A percentile compares a stretch with the other conserved stretches of the same genome.
These are phyloP conservation scores for Aulographum hederae DNA, from an alignment of 2,329 filamentous ascomycete genomes.

Conservation along the genomic window DNA sequence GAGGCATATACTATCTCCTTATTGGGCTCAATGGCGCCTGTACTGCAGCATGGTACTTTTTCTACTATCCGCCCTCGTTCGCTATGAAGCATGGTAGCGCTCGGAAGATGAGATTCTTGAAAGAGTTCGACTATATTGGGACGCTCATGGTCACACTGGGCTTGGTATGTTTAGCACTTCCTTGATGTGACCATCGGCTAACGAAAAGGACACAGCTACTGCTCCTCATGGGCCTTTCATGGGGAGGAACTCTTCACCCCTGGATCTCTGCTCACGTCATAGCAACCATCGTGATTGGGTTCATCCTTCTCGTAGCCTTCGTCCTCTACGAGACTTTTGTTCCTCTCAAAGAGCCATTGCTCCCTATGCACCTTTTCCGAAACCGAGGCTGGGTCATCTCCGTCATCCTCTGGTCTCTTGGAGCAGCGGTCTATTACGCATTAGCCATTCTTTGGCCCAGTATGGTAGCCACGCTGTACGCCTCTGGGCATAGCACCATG, in stretches of 20 bases:
- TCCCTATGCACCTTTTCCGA: slow-evolving; percentile 7
- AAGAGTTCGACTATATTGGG: slow-evolving; percentile 19
- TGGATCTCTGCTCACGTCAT: slow-evolving; percentile 23
- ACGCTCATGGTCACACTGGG: slow-evolving; percentile 24
- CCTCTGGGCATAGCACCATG: slow-evolving; percentile 6
- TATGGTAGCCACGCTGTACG: slow-evolving; percentile 7
- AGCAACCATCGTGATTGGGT: slow-evolving; percentile 8
- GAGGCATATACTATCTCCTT: slow-evolving; percentile 5
- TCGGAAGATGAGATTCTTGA: slow-evolving; percentile 4
- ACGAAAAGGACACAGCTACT: too few relatives aligned
- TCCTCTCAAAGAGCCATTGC: slow-evolving; percentile 8
- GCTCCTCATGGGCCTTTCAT: not conserved
- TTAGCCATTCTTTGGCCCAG: slow-evolving; percentile 8
- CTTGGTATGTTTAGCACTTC: slow-evolving; percentile 13
- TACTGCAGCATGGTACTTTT: slow-evolving; percentile 4
- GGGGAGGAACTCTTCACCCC: slow-evolving; percentile 12
- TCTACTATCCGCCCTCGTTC: slow-evolving; percentile 6
- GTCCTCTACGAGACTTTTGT: slow-evolving; percentile 9
- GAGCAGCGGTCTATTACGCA: slow-evolving; percentile 8
- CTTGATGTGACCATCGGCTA: too few relatives aligned
- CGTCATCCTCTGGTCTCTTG: slow-evolving; percentile 7
- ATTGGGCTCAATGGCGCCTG: slow-evolving; percentile 4
- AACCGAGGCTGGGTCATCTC: slow-evolving; percentile 7
- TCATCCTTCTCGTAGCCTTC: slow-evolving; percentile 6
- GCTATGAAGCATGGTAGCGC: slow-evolving; percentile 4